Evolutionary conservation across 805 yeast species (phyloP), one percentile per base, ranked within the genome.

Genomic region (Ogataea methylovora): DNA sequence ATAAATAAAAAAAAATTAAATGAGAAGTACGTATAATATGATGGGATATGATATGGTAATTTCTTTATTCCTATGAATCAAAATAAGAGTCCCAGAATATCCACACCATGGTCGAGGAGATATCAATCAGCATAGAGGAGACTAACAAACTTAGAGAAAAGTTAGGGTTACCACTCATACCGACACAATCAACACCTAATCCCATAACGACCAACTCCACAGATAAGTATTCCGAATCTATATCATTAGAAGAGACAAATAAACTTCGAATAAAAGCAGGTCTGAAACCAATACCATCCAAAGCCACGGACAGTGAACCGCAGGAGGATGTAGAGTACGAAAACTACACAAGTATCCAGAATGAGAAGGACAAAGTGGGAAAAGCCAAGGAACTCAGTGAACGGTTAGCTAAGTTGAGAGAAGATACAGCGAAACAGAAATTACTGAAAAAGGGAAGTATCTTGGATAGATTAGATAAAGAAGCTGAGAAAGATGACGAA

Each of bases 211-310:
- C 27, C 5, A 9, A 23, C 23, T 5, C n/a, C 10, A 13, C 27
- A 14, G 8, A 11, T 13, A 13, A 15, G 5, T 13, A 8, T 8
- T 15, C 29, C 9, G 21, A 13, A 7, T 34, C 41, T 1, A 26
- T 67, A 23, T 61, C 71, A 1, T 36, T 71, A 4, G 67, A 60
- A 33, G 76, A 71, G 36, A 71, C 77, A 0, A 72, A 72, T 46
- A 59, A 54, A 41, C 53, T 72, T 11, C 52, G 77, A 18, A 42
- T 50, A 3, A 52, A 63, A 30, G 37, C 69, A 19, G 77, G 78
- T 2, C 51, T 71, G n/a, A 52, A 56, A 28, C 64, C 65, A 3
- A 58, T 66, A 15, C 56, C 61, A 5, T 20, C 27, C 16, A 18
- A 15, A 19, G 22, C 14, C 18, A 18, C 11, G 10, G 6, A 26